phyloP scores from a whole-genome alignment of 2,329 filamentous ascomycete species.

The Penicillium sp. region DNA sequence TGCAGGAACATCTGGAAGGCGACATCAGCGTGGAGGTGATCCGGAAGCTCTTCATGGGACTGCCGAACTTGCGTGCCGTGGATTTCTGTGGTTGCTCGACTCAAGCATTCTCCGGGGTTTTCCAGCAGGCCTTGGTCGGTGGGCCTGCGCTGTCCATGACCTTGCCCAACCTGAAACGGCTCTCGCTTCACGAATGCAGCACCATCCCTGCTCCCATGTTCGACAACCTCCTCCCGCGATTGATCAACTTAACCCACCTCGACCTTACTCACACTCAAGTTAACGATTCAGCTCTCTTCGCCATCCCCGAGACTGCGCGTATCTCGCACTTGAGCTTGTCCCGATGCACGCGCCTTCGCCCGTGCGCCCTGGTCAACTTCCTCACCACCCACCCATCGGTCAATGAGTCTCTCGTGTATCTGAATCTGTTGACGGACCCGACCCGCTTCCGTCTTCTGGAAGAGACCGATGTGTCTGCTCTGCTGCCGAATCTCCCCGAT shows the following conservation, averaged over 20 bases:
- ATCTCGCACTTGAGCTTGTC: conserved; percentile 77
- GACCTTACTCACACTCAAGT: conserved; percentile 78
- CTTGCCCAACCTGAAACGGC: conserved; percentile 60
- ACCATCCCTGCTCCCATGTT: conserved; percentile 67
- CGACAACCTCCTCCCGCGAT: conserved; percentile 68
- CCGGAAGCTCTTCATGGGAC: conserved; percentile 66
- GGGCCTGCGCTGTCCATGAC: conserved; percentile 52
- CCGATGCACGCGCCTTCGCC: conserved; percentile 70
- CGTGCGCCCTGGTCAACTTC: conserved; percentile 68
- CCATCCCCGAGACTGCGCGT: conserved; percentile 68
- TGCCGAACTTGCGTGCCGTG: conserved; percentile 64
- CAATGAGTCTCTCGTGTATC: conserved; percentile 62
- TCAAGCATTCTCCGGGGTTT: conserved; percentile 63
- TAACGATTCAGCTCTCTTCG: conserved; percentile 67
- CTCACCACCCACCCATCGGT: conserved; percentile 69
- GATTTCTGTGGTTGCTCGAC: conserved; percentile 79
- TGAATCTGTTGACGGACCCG: conserved; percentile 72
- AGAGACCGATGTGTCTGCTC: conserved; percentile 61
- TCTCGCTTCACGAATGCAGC: conserved; percentile 78
- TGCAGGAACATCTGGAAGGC: conserved; percentile 77
- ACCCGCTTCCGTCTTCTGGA: conserved; percentile 71
- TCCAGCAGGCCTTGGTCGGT: conserved; percentile 55
- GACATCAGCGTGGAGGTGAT: conserved; percentile 70
- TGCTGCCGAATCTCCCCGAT: conserved; percentile 65
- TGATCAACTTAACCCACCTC: conserved; percentile 69